These are phyloP conservation scores for Nidula niveotomentosa DNA, from an alignment of 1,284 basidiomycete species.

Conservation along the genomic window DNA sequence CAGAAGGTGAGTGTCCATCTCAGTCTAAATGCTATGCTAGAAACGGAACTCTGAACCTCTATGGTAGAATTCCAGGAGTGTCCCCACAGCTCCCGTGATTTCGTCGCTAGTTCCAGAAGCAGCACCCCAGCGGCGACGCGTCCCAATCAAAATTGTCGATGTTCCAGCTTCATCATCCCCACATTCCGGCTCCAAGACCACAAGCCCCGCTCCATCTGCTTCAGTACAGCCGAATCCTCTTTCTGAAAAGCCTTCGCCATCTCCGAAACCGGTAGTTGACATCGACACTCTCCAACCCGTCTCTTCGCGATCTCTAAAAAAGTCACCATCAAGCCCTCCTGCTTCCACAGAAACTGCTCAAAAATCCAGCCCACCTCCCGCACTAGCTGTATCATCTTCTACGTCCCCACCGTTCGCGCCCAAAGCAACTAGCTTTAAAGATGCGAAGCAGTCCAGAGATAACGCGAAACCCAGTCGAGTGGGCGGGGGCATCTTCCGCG, in stretches of 20 bases:
- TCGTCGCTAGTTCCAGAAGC: slow-evolving; percentile 11
- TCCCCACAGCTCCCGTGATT: slow-evolving; percentile 4
- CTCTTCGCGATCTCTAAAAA: slow-evolving; percentile 30
- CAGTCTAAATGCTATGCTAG: slow-evolving; percentile 9
- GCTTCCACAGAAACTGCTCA: background rate
- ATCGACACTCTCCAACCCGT: slow-evolving; percentile 32
- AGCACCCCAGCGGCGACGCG: slow-evolving; percentile 46
- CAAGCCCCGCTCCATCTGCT: slow-evolving; percentile 3
- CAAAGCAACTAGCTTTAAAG: slow-evolving; percentile 41
- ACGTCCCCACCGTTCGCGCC: slow-evolving; percentile 3
- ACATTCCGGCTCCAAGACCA: too few species aligned
- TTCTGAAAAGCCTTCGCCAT: background rate
- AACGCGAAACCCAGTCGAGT: slow-evolving; percentile 38
- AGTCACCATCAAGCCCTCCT: background rate
- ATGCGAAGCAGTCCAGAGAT: slow-evolving; percentile 55
- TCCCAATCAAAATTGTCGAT: slow-evolving; percentile 72
- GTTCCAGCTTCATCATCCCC: too few species aligned
- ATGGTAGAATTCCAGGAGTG: slow-evolving; percentile 13
- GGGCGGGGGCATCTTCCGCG: slow-evolving; percentile 61
- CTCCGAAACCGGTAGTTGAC: background rate
- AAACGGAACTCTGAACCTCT: background rate
- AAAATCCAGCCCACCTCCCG: slow-evolving; percentile 3
- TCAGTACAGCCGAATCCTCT: background rate
- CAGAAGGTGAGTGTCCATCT: slow-evolving; percentile 24
- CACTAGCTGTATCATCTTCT: slow-evolving; percentile 5